phyloP scores from a whole-genome alignment of 73 alveolate genomes.

The Breviolum minutum region DNA sequence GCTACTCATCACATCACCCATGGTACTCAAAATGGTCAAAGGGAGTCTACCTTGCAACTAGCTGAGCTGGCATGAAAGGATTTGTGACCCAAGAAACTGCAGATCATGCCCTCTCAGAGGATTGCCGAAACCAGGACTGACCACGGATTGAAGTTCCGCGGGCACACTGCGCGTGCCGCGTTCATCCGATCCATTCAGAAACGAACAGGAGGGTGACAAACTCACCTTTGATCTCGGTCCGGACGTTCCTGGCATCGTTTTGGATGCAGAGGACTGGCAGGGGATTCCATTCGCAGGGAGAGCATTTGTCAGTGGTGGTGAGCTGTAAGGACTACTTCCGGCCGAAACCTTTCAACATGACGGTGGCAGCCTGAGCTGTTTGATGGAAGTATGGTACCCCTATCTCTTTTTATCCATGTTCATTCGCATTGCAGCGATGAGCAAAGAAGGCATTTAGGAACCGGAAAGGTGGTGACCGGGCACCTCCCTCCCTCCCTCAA shows the following conservation, averaged over 20 bases:
- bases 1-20: no score
- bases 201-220: constrained; percentile 44
- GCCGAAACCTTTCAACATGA: constrained; percentile 88
- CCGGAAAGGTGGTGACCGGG: neutral
- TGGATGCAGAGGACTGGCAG: constrained; percentile 69
- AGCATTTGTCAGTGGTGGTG: neutral
- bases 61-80: neutral
- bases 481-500: neutral
- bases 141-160: neutral
- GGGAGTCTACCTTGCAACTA: no score
- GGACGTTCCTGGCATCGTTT: constrained; percentile 68
- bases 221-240: constrained; percentile 80
- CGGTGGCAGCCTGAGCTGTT: constrained; percentile 19
- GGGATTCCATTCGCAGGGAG: neutral
- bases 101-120: constrained; percentile 40
- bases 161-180: no score
- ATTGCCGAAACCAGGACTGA: constrained; percentile 60
- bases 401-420: neutral
- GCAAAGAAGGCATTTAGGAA: no score
- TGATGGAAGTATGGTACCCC: no score
- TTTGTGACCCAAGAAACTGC: constrained; percentile 76
- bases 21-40: no score
- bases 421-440: no score
- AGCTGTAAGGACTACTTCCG: constrained; percentile 64
- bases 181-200: no score